Evolutionary conservation across 495 filamentous ascomycete genomes (phyloP).

Genomic region (Hypoxylon crocopeplum): DNA sequence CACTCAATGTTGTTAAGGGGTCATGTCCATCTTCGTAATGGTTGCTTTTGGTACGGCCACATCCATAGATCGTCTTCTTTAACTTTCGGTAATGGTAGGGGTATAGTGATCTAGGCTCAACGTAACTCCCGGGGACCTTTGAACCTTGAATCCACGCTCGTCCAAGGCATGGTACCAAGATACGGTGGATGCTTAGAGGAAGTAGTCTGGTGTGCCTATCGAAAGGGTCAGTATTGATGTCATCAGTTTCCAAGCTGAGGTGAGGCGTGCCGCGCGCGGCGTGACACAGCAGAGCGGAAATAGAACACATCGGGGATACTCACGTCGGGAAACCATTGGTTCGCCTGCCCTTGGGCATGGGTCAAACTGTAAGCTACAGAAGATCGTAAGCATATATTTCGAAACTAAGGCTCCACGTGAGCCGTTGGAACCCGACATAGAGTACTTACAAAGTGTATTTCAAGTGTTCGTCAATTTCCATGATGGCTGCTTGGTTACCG

Average conservation of each 20-base stretch:
- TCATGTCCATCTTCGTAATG: conserved; percentile 1
- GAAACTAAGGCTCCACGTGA: background rate
- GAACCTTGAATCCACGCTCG: conserved; percentile 28
- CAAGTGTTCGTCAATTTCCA: conserved; percentile 99
- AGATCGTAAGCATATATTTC: conserved; percentile 30
- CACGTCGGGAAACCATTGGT: conserved; percentile 96
- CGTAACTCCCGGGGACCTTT: conserved; percentile 26
- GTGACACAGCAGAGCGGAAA: background rate
- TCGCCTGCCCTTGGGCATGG: conserved; percentile 96
- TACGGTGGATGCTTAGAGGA: conserved; percentile 68
- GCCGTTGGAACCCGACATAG: background rate
- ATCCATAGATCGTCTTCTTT: conserved; percentile 11
- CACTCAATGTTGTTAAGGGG: conserved; percentile 10
- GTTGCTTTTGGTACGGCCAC: conserved; percentile 8
- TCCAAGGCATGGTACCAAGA: conserved; percentile 24
- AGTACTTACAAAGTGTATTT: conserved; percentile 98
- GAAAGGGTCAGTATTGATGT: conserved; percentile 28
- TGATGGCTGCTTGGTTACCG: conserved; percentile 98
- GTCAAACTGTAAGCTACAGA: conserved; percentile 93
- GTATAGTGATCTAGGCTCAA: conserved; percentile 28
- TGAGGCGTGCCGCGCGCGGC: background rate
- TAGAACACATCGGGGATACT: conserved; percentile 33
- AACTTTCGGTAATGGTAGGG: conserved; percentile 23
- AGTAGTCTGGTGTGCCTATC: conserved; percentile 92
- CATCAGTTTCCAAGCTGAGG: conserved; percentile 6